Percentiles rank a stretch among this genome's conserved stretches.
These are phyloP conservation scores for Tetratostichococcus sp. DNA, from an alignment of 139 green algal species.

Conservation along the genomic window DNA sequence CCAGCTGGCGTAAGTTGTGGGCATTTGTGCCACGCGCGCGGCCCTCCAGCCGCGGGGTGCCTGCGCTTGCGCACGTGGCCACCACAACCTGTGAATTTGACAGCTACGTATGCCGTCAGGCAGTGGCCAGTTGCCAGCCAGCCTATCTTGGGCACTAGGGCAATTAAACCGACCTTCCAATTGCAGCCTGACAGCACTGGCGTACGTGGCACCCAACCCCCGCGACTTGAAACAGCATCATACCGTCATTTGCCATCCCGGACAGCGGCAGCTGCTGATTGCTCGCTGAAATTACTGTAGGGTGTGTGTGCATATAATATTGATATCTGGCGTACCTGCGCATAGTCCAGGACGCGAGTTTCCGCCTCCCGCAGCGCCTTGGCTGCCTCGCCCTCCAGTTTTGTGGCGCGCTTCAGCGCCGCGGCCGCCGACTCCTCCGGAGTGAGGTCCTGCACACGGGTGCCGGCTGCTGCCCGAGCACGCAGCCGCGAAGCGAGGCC, in stretches of 20 bases:
- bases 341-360: conserved; percentile 25
- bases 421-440: neutral
- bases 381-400: neutral
- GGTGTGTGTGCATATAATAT: too few relatives aligned
- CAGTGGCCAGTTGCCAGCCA: too few relatives aligned
- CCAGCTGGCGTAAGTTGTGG: too few relatives aligned
- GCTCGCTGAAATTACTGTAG: too few relatives aligned
- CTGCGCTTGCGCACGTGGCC: conserved; percentile 55
- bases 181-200: conserved; percentile 44
- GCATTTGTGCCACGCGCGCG: too few relatives aligned
- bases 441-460: neutral
- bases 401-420: neutral
- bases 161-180: conserved; percentile 12
- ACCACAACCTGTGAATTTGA: conserved; percentile 67
- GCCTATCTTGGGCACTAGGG: too few relatives aligned
- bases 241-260: too few relatives aligned
- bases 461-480: neutral
- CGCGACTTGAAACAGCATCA: too few relatives aligned
- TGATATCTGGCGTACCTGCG: too few relatives aligned
- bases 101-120: neutral
- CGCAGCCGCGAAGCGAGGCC: neutral
- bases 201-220: conserved; percentile 60
- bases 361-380: conserved; percentile 4
- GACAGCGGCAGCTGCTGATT: too few relatives aligned
- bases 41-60: conserved; percentile 33